Conservation (phyloP, 768 basidiomycete species). For the Mycena leptocephala region DNA sequence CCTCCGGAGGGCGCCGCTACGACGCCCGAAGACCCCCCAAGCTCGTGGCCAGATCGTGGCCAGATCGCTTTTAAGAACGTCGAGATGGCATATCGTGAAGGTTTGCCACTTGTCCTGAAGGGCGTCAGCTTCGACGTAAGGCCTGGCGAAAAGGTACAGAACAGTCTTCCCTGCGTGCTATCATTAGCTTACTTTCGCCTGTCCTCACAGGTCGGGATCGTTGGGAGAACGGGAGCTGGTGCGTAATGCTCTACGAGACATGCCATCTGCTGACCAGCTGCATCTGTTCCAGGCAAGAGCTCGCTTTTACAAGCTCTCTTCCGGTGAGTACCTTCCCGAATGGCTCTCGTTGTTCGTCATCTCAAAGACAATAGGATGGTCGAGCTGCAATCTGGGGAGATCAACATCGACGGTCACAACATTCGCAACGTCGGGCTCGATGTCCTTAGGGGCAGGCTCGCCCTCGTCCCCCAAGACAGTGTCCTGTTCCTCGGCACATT, state of each 20-base stretch:
- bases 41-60: conserved; percentile 68
- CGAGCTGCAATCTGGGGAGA: conserved; percentile 70
- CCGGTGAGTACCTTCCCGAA: conserved; percentile 51
- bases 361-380: conserved; percentile 61
- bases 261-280: neutral
- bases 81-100: conserved; percentile 71
- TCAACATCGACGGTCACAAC: conserved; percentile 73
- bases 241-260: neutral
- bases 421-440: conserved; percentile 70
- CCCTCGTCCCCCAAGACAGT: conserved; percentile 80
- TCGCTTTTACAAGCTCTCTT: conserved; percentile 73
- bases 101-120: conserved; percentile 77
- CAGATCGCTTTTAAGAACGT: conserved; percentile 71
- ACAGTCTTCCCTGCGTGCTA: too few relatives aligned
- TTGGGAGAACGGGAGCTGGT: conserved; percentile 60
- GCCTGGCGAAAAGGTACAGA: conserved; percentile 70
- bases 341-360: neutral
- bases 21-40: conserved; percentile 62
- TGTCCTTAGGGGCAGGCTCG: conserved; percentile 66
- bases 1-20: conserved; percentile 66
- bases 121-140: conserved; percentile 69
- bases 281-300: conserved; percentile 60
- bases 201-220: conserved; percentile 58
- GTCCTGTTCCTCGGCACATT: conserved; percentile 69
- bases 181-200: neutral